Evolutionary conservation across 108 stramenopile species (phyloP).

Genomic region (Nitzschia inconspicua): DNA sequence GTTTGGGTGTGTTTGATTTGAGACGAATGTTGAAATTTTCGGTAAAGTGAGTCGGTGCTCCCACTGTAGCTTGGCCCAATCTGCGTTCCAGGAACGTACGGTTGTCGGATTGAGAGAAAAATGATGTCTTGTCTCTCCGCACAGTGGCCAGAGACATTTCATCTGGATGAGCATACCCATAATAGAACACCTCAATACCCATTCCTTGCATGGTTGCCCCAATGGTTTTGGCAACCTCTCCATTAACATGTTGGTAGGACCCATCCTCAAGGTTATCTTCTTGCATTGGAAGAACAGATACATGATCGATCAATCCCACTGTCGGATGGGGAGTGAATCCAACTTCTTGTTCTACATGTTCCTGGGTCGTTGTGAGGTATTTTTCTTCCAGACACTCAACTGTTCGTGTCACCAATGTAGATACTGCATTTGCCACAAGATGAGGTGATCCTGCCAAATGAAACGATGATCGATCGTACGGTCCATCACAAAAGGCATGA

Average conservation of each 20-base stretch:
- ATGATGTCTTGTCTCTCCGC: constrained; percentile 61
- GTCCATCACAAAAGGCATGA: constrained; percentile 73
- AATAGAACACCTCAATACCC: constrained; percentile 51
- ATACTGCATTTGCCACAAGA: constrained; percentile 50
- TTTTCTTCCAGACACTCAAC: neutral
- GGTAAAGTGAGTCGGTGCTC: constrained; percentile 65
- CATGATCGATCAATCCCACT: constrained; percentile 82
- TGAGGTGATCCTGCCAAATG: constrained; percentile 65
- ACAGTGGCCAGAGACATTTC: constrained; percentile 60
- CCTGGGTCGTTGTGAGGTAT: neutral
- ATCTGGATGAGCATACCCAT: constrained; percentile 68
- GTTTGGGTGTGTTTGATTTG: constrained; percentile 8
- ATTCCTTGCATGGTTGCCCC: constrained; percentile 34
- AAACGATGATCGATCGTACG: constrained; percentile 84
- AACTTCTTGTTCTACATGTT: constrained; percentile 1
- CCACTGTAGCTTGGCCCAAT: constrained; percentile 46
- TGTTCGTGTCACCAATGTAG: constrained; percentile 26
- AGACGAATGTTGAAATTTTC: constrained; percentile 85
- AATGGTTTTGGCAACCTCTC: constrained; percentile 53
- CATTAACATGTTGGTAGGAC: neutral
- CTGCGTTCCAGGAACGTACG: neutral
- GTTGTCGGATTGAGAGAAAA: constrained; percentile 44
- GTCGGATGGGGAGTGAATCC: constrained; percentile 48
- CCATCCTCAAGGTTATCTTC: neutral
- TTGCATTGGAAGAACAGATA: constrained; percentile 67